Conservation (phyloP, 352 stramenopile species). For the Phytophthora meadii region DNA sequence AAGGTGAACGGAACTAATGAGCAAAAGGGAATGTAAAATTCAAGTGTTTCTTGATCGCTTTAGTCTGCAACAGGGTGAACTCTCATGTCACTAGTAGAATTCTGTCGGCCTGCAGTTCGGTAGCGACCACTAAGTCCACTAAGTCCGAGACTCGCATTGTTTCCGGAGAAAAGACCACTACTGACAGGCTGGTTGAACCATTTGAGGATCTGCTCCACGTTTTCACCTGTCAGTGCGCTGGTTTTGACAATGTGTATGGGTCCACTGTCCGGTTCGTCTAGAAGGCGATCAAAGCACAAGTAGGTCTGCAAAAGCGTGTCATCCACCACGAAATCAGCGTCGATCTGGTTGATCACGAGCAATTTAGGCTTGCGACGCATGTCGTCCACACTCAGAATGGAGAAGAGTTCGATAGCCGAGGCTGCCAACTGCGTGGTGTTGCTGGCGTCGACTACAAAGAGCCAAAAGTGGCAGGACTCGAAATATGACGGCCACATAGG, state of each 20-base stretch:
- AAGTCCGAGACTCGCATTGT: constrained; percentile 18
- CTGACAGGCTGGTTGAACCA: constrained; percentile 53
- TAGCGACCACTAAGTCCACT: constrained; percentile 29
- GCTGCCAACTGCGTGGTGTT: constrained; percentile 57
- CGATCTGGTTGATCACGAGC: constrained; percentile 77
- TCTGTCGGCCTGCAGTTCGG: constrained; percentile 19
- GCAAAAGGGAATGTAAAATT: neutral
- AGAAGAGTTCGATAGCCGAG: constrained; percentile 70
- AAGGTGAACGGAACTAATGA: constrained; percentile 65
- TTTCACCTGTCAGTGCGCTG: constrained; percentile 66
- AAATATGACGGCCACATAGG: constrained; percentile 82
- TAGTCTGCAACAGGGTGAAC: constrained; percentile 41
- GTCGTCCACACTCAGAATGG: constrained; percentile 53
- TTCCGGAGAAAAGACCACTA: constrained; percentile 25
- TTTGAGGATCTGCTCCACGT: constrained; percentile 60
- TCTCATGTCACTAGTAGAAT: constrained; percentile 31
- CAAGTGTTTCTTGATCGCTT: neutral
- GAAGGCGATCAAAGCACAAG: constrained; percentile 60
- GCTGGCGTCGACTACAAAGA: constrained; percentile 74
- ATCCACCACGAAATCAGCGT: constrained; percentile 54
- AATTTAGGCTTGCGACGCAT: constrained; percentile 72
- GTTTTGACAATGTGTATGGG: constrained; percentile 64
- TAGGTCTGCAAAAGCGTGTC: constrained; percentile 60
- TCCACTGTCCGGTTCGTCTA: constrained; percentile 37
- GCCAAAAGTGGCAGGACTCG: constrained; percentile 66